Conservation (phyloP, 2,329 filamentous ascomycete genomes). For the Cladosporium sp. region DNA sequence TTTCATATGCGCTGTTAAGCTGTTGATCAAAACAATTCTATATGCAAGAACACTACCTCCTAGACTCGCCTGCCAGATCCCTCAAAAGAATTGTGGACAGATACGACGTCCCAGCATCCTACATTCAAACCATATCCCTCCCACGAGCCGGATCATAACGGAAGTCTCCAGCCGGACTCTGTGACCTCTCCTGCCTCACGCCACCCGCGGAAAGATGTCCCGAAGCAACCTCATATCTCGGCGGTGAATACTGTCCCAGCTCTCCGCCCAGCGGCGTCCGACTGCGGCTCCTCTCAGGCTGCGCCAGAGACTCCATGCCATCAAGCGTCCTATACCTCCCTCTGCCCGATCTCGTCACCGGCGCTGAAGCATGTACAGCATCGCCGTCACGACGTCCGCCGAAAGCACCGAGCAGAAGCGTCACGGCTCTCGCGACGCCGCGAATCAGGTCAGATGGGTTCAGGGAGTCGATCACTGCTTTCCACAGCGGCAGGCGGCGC, state of each 20-base stretch:
- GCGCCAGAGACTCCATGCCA: neutral
- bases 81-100: too few species aligned
- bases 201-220: neutral
- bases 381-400: neutral
- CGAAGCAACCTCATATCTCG: neutral
- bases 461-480: slow-evolving; percentile 12
- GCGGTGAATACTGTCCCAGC: neutral
- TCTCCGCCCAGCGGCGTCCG: neutral
- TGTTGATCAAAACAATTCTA: too few species aligned
- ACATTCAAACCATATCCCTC: neutral
- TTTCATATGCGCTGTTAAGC: too few species aligned
- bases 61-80: too few species aligned
- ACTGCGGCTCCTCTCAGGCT: slow-evolving; percentile 1
- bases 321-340: neutral
- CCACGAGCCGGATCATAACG: neutral
- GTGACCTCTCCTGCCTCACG: neutral
- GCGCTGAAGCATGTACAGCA: neutral
- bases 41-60: too few species aligned
- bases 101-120: neutral
- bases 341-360: neutral
- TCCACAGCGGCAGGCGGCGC: slow-evolving; percentile 16
- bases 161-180: neutral
- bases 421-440: slow-evolving; percentile 14
- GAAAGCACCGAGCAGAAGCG: neutral
- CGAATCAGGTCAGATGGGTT: slow-evolving; percentile 16